These are phyloP conservation scores for Saccharomycopsis microspora DNA, from an alignment of 805 yeast species.

Conservation along the genomic window DNA sequence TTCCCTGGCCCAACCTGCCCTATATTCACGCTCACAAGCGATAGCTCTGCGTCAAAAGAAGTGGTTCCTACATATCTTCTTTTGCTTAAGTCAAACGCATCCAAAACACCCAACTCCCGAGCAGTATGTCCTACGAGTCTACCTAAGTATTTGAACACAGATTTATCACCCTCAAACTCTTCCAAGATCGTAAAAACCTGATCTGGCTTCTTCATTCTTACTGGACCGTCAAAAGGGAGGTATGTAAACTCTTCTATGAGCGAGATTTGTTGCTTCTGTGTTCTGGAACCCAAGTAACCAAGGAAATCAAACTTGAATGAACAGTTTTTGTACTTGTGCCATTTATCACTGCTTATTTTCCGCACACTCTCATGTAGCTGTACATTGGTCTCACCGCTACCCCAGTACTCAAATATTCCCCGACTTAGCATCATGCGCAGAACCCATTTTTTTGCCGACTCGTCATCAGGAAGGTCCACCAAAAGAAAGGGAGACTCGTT, in stretches of 20 bases:
- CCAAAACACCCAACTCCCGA: slow-evolving; percentile 54
- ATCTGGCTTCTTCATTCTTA: slow-evolving; percentile 68
- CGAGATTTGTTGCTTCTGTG: slow-evolving; percentile 37
- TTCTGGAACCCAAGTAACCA: slow-evolving; percentile 62
- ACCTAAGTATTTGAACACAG: slow-evolving; percentile 36
- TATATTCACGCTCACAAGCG: slow-evolving; percentile 78
- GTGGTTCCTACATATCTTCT: slow-evolving; percentile 92
- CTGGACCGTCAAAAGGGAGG: slow-evolving; percentile 65
- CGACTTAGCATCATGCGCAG: slow-evolving; percentile 58
- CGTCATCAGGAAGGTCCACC: slow-evolving; percentile 55
- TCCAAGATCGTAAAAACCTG: slow-evolving; percentile 63
- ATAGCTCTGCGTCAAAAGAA: slow-evolving; percentile 88
- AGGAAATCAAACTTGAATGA: slow-evolving; percentile 76
- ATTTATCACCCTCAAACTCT: slow-evolving; percentile 36
- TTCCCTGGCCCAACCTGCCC: slow-evolving; percentile 61
- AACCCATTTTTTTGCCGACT: slow-evolving; percentile 48
- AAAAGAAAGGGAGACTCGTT: slow-evolving; percentile 59
- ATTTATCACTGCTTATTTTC: slow-evolving; percentile 20
- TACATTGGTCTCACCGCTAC: slow-evolving; percentile 40
- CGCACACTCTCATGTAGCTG: slow-evolving; percentile 45
- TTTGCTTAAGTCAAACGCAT: slow-evolving; percentile 67
- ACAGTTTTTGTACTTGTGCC: slow-evolving; percentile 18
- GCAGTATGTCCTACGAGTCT: slow-evolving; percentile 54
- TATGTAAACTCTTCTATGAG: slow-evolving; percentile 65
- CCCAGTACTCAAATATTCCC: slow-evolving; percentile 82